These are phyloP conservation scores for Flueggea neowawraea DNA, from an alignment of 441 rosid species.

Conservation along the genomic window DNA sequence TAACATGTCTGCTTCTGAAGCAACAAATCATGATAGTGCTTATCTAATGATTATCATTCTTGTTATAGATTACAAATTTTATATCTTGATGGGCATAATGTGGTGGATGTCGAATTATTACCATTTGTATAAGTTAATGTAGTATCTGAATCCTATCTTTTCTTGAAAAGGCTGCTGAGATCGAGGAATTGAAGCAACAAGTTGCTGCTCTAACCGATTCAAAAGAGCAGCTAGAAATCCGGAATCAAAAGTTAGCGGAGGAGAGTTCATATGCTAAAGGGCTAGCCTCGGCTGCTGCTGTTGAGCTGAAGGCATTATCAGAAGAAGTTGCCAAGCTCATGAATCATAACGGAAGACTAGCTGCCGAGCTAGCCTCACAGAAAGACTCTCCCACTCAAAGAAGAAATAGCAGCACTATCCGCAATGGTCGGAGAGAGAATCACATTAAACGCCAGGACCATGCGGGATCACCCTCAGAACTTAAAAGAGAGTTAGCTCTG, in stretches of 20 bases:
- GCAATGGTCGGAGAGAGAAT: slow-evolving; percentile 69
- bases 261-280: slow-evolving; percentile 96
- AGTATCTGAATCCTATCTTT: neutral
- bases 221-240: slow-evolving; percentile 61
- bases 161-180: slow-evolving; percentile 52
- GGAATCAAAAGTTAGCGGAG: slow-evolving; percentile 74
- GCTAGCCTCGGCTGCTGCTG: slow-evolving; percentile 97
- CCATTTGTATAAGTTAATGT: no score
- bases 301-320: slow-evolving; percentile 94
- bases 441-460: slow-evolving; percentile 58
- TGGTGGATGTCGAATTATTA: no score
- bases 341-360: slow-evolving; percentile 75
- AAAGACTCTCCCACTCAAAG: slow-evolving; percentile 60
- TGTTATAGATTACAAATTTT: neutral
- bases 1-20: no score
- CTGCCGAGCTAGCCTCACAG: slow-evolving; percentile 55
- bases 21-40: no score
- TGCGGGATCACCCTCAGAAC: slow-evolving; percentile 46
- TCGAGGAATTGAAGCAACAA: slow-evolving; percentile 72
- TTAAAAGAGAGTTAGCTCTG: slow-evolving; percentile 70
- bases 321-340: slow-evolving; percentile 95
- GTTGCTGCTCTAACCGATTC: slow-evolving; percentile 44
- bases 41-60: neutral
- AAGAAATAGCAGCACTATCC: slow-evolving; percentile 36
- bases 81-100: neutral